A percentile compares a stretch with the other conserved stretches of the same genome.
Evolutionary conservation across 257 asterid species (phyloP).

Genomic region (Ajuga chamaepitys): DNA sequence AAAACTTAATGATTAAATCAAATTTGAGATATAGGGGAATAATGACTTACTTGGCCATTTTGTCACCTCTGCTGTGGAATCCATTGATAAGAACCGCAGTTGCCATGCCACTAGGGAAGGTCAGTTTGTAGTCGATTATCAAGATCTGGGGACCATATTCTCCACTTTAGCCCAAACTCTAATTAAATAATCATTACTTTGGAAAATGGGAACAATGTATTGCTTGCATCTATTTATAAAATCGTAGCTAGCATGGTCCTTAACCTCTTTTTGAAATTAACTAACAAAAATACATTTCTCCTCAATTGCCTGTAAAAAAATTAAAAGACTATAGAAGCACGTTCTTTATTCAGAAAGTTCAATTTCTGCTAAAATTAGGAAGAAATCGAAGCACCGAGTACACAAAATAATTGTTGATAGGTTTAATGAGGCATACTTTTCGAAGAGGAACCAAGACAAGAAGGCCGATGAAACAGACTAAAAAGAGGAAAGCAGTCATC

Average conservation of each 20-base stretch:
- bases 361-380: constrained; percentile 6
- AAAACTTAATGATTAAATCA: neutral
- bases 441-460: constrained; percentile 84
- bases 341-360: neutral
- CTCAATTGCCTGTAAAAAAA: neutral
- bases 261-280: neutral
- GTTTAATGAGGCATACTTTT: constrained; percentile 36
- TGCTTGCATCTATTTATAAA: neutral
- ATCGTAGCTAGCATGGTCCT: constrained; percentile 21
- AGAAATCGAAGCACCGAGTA: neutral
- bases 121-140: constrained; percentile 79
- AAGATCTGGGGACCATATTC: constrained; percentile 48
- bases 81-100: constrained; percentile 91
- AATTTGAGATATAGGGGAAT: neutral
- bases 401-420: neutral
- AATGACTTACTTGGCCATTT: constrained; percentile 53
- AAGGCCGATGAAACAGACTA: constrained; percentile 77
- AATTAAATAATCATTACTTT: neutral
- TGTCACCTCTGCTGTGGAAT: constrained; percentile 65
- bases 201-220: neutral
- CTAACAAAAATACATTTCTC: too few species aligned
- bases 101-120: constrained; percentile 93
- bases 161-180: neutral
- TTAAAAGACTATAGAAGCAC: neutral
- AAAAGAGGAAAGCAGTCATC: constrained; percentile 64